Evolutionary conservation across 371 early-diverging fungal genomes (phyloP).

Genomic region (Quaeritorhiza haematococci): DNA sequence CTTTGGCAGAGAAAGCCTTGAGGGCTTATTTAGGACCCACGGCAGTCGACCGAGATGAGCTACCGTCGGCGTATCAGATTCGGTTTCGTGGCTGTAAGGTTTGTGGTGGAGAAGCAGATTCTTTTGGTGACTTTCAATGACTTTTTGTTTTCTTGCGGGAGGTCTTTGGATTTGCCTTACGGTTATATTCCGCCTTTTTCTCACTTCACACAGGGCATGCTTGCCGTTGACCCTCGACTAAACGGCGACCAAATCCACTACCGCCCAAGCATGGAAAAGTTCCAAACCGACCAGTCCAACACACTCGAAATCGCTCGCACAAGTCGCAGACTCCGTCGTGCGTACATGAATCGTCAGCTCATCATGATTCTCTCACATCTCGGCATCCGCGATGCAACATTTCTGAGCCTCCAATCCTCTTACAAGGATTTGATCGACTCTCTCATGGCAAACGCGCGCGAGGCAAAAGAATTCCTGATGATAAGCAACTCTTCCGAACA

Average conservation of each 20-base stretch:
- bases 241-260: constrained; percentile 37
- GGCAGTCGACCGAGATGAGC: constrained; percentile 36
- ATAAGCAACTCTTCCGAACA: constrained; percentile 56
- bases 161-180: not conserved
- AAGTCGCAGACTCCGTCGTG: constrained; percentile 43
- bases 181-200: not conserved
- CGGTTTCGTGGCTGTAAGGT: constrained; percentile 72
- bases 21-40: not conserved
- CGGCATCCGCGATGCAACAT: constrained; percentile 50
- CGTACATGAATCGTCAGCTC: constrained; percentile 69
- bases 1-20: constrained; percentile 45
- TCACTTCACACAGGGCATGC: not conserved
- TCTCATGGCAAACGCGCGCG: constrained; percentile 35
- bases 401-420: constrained; percentile 37
- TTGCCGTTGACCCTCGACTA: constrained; percentile 20
- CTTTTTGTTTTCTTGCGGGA: not conserved
- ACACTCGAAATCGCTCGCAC: constrained; percentile 59
- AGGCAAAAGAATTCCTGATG: constrained; percentile 43
- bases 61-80: constrained; percentile 76
- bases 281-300: constrained; percentile 46
- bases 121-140: not conserved
- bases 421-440: constrained; percentile 41
- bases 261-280: constrained; percentile 69
- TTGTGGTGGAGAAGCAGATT: constrained; percentile 4
- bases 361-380: constrained; percentile 64